Evolutionary conservation across 768 basidiomycete genomes (phyloP).

Genomic region (Mycena leptocephala): DNA sequence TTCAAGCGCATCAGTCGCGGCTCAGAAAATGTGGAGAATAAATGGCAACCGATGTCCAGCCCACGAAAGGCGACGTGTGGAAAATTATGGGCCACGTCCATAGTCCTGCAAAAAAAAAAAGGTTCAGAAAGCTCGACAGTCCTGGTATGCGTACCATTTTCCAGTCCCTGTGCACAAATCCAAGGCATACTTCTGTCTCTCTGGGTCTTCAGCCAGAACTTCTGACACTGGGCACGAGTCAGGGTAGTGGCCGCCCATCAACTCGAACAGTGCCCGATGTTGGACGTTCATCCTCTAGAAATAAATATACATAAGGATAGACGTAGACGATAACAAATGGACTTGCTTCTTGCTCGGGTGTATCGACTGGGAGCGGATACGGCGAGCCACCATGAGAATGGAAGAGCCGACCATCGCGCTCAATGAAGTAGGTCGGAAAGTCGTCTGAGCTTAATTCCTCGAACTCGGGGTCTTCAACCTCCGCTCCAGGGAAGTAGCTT

Average conservation of each 20-base stretch:
- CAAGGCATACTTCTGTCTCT: slow-evolving; percentile 68
- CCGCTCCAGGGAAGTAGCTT: slow-evolving; percentile 23
- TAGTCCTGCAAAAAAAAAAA: slow-evolving; percentile 64
- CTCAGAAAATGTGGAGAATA: slow-evolving; percentile 32
- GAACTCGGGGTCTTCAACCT: slow-evolving; percentile 37
- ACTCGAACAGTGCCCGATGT: slow-evolving; percentile 64
- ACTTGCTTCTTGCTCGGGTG: slow-evolving; percentile 77
- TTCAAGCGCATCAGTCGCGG: slow-evolving; percentile 44
- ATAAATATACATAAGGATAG: slow-evolving; percentile 2
- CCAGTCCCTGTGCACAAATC: slow-evolving; percentile 88
- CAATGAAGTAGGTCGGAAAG: slow-evolving; percentile 73
- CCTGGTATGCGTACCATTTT: slow-evolving; percentile 73
- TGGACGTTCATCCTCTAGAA: slow-evolving; percentile 68
- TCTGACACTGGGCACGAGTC: slow-evolving; percentile 68
- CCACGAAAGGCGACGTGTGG: slow-evolving; percentile 78
- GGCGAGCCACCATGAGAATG: slow-evolving; percentile 75
- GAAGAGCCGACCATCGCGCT: slow-evolving; percentile 75
- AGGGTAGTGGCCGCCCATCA: slow-evolving; percentile 72
- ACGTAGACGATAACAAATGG: neutral
- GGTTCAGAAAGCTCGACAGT: slow-evolving; percentile 32
- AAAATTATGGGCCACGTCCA: slow-evolving; percentile 81
- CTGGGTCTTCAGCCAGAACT: slow-evolving; percentile 59
- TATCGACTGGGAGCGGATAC: slow-evolving; percentile 84
- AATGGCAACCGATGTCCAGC: slow-evolving; percentile 80
- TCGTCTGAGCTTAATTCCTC: slow-evolving; percentile 68